A percentile compares a stretch with the other conserved stretches of the same genome.
Conservation (phyloP, 108 stramenopile species). For the Fistulifera solaris region DNA sequence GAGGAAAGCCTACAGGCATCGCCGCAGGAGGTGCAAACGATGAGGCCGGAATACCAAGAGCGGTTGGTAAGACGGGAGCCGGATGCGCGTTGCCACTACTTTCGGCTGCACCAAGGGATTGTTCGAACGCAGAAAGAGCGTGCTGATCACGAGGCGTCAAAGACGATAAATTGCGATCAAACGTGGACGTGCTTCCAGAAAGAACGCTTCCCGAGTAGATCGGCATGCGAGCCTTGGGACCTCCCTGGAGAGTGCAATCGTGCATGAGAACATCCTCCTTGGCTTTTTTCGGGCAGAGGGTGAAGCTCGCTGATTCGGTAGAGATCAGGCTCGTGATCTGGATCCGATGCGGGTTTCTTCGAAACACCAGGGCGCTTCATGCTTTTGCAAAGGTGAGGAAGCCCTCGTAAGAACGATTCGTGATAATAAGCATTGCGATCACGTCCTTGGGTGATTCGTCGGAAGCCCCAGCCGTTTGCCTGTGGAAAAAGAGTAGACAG, state of each 20-base stretch:
- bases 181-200: background rate
- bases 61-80: background rate
- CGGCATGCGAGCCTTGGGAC: slow-evolving; percentile 67
- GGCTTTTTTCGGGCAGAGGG: slow-evolving; percentile 40
- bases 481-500: background rate
- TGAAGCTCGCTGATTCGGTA: slow-evolving; percentile 37
- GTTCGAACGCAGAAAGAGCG: slow-evolving; percentile 6
- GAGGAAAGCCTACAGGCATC: background rate
- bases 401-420: slow-evolving; percentile 41
- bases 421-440: slow-evolving; percentile 71
- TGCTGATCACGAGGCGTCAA: slow-evolving; percentile 9
- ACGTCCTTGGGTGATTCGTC: slow-evolving; percentile 38
- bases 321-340: slow-evolving; percentile 49
- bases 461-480: slow-evolving; percentile 44
- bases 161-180: background rate
- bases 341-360: slow-evolving; percentile 37
- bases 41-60: background rate
- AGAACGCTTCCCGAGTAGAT: slow-evolving; percentile 16
- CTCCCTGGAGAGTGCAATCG: slow-evolving; percentile 40
- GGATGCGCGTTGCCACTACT: background rate
- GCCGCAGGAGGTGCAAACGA: slow-evolving; percentile 4
- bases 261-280: slow-evolving; percentile 42
- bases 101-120: slow-evolving; percentile 8
- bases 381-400: slow-evolving; percentile 35
- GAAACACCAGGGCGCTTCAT: slow-evolving; percentile 49